Evolutionary conservation across 805 yeast genomes (phyloP), one percentile per base, ranked within the genome.

Genomic region (Saturnispora dispora): DNA sequence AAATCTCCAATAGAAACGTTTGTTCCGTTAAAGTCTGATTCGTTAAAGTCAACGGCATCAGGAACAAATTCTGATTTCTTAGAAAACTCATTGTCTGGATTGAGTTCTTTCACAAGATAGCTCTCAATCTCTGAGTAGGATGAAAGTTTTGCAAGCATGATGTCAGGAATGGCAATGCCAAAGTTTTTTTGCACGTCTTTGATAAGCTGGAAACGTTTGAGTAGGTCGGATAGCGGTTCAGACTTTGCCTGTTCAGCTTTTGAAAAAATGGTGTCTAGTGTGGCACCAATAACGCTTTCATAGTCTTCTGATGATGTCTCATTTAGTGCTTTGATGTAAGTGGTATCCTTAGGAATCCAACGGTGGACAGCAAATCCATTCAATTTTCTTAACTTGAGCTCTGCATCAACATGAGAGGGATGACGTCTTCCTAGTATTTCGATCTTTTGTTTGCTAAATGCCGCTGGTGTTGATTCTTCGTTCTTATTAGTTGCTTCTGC

Each of bases 41-140:
- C 64, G 52, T 79, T 70, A 57, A 87, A 71, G 54, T 81, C 79
- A 51, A 87, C 78, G 28, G 88, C 91, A 59, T 84, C 78, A n/a
- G 93, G 89, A 32, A 53, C 62, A 60, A 81, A 78, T 62, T 81
- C 76, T 61, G 84, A 89, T 58, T 77, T 78, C 56, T 69, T 75
- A 1, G 51, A 47, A 61, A 70, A 69, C 58, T 73, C 70, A 4
- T 32, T 25, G 18, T 60, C 57, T 22, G 74, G 72, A 25, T 75
- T 69, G n/a, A 74, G 62, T 51, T 66, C 55, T 9, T 58, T 49
- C 0, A 57, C 33, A 46, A 79, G 65, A 49, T 72, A 73, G 0
- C 58, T 51, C 51, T 67, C 65, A 37, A 83, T 68, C 37, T 64
- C 66, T 2, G 55, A 63, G 22, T 76, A 66, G 13, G 69, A 64